A percentile compares a stretch with the other conserved stretches of the same genome.
Evolutionary conservation across 306 rosid genomes (phyloP).

Genomic region (Cucurbita maxima): DNA sequence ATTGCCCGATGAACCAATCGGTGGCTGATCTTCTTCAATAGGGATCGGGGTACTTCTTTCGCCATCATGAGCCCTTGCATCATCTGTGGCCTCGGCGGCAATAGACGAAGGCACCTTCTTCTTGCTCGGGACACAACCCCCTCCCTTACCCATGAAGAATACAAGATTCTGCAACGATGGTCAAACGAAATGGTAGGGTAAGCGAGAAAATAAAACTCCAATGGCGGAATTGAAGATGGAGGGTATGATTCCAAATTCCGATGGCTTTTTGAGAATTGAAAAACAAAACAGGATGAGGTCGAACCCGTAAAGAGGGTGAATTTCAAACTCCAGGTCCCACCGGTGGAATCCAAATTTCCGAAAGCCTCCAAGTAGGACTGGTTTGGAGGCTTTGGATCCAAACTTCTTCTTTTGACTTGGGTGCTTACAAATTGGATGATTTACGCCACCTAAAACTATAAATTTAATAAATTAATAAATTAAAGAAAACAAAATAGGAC

Average conservation of each 20-base stretch:
- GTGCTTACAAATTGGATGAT: not conserved
- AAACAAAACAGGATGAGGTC: not conserved
- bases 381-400: not conserved
- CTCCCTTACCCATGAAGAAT: constrained; percentile 72
- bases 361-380: not conserved
- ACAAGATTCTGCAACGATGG: not conserved
- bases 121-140: constrained; percentile 92
- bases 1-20: not conserved
- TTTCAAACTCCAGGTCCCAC: not conserved
- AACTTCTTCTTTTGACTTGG: not conserved
- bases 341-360: not conserved
- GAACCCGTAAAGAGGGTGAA: not conserved
- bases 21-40: constrained; percentile 6
- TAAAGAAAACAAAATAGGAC: no score
- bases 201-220: not conserved
- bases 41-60: constrained; percentile 21
- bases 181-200: not conserved
- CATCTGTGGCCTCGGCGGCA: constrained; percentile 15
- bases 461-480: not conserved
- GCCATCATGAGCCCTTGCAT: constrained; percentile 7
- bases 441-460: not conserved
- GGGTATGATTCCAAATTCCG: no score
- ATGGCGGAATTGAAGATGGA: not conserved
- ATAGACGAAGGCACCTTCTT: constrained; percentile 30
- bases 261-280: not conserved